Percentiles rank a stretch among this genome's conserved stretches.
Evolutionary conservation across 768 basidiomycete species (phyloP).

Genomic region (Cystobasidium ongulense): DNA sequence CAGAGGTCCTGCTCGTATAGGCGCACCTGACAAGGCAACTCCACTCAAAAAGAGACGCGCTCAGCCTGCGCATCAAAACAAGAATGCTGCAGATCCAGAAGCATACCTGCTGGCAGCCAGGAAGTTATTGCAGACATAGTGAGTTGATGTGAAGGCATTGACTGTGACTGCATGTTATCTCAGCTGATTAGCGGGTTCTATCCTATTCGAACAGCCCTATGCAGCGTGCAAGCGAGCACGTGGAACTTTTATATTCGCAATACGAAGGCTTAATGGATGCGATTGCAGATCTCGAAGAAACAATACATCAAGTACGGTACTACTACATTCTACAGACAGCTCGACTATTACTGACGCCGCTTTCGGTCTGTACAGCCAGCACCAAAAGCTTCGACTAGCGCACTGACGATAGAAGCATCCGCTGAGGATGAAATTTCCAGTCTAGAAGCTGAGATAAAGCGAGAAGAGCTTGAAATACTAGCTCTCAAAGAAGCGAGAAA

Average conservation of each 20-base stretch:
- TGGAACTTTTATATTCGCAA: constrained; percentile 35
- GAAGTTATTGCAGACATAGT: constrained; percentile 39
- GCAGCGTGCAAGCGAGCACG: constrained; percentile 37
- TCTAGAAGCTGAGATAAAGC: constrained; percentile 37
- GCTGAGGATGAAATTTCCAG: constrained; percentile 29
- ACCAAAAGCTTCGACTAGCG: not conserved
- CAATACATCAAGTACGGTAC: constrained; percentile 30
- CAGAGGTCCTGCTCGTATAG: constrained; percentile 28
- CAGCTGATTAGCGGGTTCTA: not conserved
- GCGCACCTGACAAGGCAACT: constrained; percentile 1
- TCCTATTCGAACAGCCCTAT: constrained; percentile 28
- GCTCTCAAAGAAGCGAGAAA: constrained; percentile 34
- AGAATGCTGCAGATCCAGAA: constrained; percentile 17
- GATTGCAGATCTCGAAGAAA: constrained; percentile 35
- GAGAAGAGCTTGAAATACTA: constrained; percentile 38
- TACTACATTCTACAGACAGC: too few relatives aligned
- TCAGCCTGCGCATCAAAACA: not conserved
- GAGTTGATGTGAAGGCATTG: constrained; percentile 6
- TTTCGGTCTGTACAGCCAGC: not conserved
- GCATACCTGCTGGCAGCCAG: constrained; percentile 34
- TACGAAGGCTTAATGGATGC: constrained; percentile 34
- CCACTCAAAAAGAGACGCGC: constrained; percentile 28
- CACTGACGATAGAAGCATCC: not conserved
- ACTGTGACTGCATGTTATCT: too few relatives aligned
- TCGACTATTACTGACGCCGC: not conserved